phyloP scores from a whole-genome alignment of 75 land plant species.

The Gnetum montanum region DNA sequence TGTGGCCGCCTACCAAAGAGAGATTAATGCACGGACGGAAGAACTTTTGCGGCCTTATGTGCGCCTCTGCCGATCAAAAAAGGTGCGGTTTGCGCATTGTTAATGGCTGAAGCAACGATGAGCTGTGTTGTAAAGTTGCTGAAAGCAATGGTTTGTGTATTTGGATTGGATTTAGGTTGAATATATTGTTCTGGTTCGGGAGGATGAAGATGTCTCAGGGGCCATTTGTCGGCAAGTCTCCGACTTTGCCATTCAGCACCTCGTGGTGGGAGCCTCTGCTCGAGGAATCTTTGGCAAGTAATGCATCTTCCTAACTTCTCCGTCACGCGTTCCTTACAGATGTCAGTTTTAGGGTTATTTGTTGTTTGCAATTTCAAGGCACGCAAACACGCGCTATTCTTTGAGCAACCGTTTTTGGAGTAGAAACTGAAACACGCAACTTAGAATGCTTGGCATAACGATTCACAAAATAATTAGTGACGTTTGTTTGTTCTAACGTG shows the following conservation, averaged over 20 bases:
- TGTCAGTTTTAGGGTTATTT: too few species aligned
- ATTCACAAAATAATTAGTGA: not conserved
- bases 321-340: too few species aligned
- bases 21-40: not conserved
- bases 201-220: conserved; percentile 36
- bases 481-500: too few species aligned
- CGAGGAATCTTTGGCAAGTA: conserved; percentile 29
- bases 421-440: not conserved
- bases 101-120: not conserved
- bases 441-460: not conserved
- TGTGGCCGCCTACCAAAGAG: not conserved
- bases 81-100: not conserved
- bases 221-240: conserved; percentile 35
- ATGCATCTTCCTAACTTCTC: not conserved
- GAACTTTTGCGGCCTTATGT: not conserved
- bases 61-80: not conserved
- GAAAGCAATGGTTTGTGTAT: not conserved
- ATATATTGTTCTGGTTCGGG: conserved; percentile 23
- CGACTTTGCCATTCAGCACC: conserved; percentile 15
- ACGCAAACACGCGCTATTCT: not conserved
- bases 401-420: not conserved
- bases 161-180: conserved; percentile 7
- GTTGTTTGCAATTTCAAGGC: not conserved
- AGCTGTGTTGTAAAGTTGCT: not conserved
- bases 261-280: conserved; percentile 45